Evolutionary conservation across 2,329 filamentous ascomycete genomes (phyloP), one percentile per base, ranked within the genome.

Genomic region (Colletotrichum sp.): DNA sequence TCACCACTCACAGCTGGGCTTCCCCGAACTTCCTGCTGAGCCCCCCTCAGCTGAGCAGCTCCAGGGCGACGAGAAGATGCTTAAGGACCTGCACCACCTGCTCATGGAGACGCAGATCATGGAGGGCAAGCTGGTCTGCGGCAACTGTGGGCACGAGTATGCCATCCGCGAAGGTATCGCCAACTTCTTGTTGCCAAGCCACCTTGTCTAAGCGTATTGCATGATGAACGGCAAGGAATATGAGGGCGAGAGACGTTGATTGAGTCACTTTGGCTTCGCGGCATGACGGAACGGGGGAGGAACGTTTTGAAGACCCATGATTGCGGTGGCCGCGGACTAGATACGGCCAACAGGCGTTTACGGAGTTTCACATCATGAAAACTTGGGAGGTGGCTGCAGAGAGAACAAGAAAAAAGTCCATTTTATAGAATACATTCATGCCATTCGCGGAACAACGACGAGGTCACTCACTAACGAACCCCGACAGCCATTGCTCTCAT

Each of bases 131-230:
- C 89, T 99, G 78, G 94, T 96, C 7, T 99, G 97, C 84, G 96
- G 92, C 64, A 94, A 94, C 85, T 99, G 97, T 83, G 95, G 94
- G 64, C 96, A 99, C 83, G 95, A 98, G 87, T 99, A 99, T 85
- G 93, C 93, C 75, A 93, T 99, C 78, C 96, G 97, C 83, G 96
- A 99, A 86, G 97, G 97, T 7, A 98, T 99, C 84, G 95, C 96
- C 75, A 99, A 99, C 85, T 99, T 99, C 82, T 86, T 99, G 82
- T 86, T 99, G 79, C 97, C 97, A 15, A 97, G 94, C 81, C 97
- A 99, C 87, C 86, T 99, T 85, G 97, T 96, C 63, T 92, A 83
- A 85, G 30, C 15, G 30, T 32, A 48, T 43, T 34, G 38, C 8
- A 18, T 24, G 24, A 15, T 43, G 10, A 13, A 52, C 36, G 38